Percentiles rank a stretch among this genome's conserved stretches.
Conservation (phyloP, 2,329 filamentous ascomycete species). For the Thermochaetoides dissita region DNA sequence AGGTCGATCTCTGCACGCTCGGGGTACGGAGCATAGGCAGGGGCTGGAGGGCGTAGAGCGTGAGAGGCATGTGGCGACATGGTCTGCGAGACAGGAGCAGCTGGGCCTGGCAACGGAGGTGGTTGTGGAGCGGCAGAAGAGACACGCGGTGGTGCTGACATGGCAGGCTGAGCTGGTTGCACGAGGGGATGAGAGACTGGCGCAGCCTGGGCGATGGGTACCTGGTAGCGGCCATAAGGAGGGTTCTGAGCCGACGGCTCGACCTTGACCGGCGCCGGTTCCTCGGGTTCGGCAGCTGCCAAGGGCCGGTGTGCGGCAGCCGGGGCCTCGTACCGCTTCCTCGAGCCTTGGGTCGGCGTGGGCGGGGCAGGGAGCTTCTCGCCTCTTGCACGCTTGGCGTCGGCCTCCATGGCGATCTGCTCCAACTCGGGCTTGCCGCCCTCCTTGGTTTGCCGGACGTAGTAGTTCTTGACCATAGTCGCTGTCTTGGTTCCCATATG, state of each 20-base stretch:
- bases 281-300: constrained; percentile 35
- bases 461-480: constrained; percentile 71
- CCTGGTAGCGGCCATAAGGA: constrained; percentile 18
- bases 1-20: constrained; percentile 28
- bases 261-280: constrained; percentile 31
- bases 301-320: constrained; percentile 30
- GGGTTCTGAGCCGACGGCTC: constrained; percentile 22
- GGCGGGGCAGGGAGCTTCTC: constrained; percentile 49
- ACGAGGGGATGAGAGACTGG: constrained; percentile 15
- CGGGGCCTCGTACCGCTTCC: constrained; percentile 37
- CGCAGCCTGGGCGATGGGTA: constrained; percentile 22
- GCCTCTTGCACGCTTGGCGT: constrained; percentile 38
- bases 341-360: constrained; percentile 36
- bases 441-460: constrained; percentile 47
- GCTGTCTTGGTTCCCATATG: constrained; percentile 75
- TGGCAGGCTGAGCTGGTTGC: constrained; percentile 12
- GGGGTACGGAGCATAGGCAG: constrained; percentile 26
- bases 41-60: constrained; percentile 29
- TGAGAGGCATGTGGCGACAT: constrained; percentile 31
- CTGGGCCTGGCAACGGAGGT: constrained; percentile 17
- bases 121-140: constrained; percentile 15
- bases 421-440: constrained; percentile 43
- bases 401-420: constrained; percentile 43
- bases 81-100: constrained; percentile 20
- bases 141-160: constrained; percentile 11